Percentiles rank a stretch among this genome's conserved stretches.
Conservation (phyloP, 116 monocot species). For the Papilionanthe hybrid region DNA sequence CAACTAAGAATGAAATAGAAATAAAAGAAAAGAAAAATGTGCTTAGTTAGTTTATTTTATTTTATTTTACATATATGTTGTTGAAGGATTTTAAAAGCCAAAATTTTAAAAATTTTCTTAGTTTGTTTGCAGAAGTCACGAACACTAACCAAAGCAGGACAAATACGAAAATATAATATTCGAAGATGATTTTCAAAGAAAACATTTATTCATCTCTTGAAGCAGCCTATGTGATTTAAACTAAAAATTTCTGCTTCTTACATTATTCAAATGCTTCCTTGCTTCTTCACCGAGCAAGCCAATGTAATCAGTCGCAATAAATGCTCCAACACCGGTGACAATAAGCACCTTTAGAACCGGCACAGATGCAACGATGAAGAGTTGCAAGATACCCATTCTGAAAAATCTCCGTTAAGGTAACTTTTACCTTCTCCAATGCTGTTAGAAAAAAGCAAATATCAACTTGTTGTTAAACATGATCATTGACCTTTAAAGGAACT, state of each 20-base stretch:
- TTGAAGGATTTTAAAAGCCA: too few species aligned
- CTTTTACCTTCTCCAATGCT: neutral
- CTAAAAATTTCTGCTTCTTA: conserved; percentile 12
- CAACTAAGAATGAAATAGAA: neutral
- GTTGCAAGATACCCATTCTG: conserved; percentile 20
- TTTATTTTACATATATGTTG: too few species aligned
- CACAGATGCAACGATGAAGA: conserved; percentile 46
- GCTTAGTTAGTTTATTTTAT: neutral
- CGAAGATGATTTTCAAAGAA: neutral
- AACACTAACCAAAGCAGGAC: neutral
- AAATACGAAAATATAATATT: neutral
- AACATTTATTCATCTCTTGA: neutral
- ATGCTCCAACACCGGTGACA: conserved; percentile 45
- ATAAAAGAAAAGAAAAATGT: neutral
- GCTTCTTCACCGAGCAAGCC: conserved; percentile 30
- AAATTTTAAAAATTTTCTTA: too few species aligned
- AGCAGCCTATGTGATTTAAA: neutral
- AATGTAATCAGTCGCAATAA: conserved; percentile 26
- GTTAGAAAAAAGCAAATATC: neutral
- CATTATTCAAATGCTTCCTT: conserved; percentile 51
- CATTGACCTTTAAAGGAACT: neutral
- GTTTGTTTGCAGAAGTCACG: neutral
- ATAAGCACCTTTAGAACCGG: conserved; percentile 50
- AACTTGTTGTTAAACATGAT: neutral
- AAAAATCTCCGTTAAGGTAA: neutral